Conservation (phyloP, 2,329 filamentous ascomycete species). For the Penicillium italicum region DNA sequence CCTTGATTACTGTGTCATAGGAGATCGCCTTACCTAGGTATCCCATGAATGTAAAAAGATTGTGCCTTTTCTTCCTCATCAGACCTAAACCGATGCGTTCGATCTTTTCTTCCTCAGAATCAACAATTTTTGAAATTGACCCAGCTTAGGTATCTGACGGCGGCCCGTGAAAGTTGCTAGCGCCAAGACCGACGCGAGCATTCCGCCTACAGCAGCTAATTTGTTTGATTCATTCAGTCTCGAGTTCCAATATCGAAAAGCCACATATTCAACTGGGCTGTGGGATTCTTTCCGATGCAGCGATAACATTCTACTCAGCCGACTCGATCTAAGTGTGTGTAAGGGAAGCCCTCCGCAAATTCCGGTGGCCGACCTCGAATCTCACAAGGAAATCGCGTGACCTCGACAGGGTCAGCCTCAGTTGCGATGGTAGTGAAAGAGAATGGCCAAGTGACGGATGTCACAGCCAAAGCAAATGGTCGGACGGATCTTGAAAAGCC, state of each 20-base stretch:
- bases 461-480: slow-evolving; percentile 15
- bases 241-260: not conserved
- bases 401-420: slow-evolving; percentile 13
- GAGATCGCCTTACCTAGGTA: not conserved
- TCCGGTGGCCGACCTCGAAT: slow-evolving; percentile 4
- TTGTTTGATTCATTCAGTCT: slow-evolving; percentile 5
- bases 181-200: slow-evolving; percentile 25
- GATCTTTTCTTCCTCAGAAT: slow-evolving; percentile 5
- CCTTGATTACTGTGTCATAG: slow-evolving; percentile 6
- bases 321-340: slow-evolving; percentile 2
- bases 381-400: slow-evolving; percentile 5
- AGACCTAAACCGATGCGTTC: not conserved
- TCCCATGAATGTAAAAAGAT: not conserved
- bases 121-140: not conserved
- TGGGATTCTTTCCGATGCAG: slow-evolving; percentile 4
- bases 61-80: not conserved
- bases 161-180: slow-evolving; percentile 21
- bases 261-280: not conserved
- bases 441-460: slow-evolving; percentile 27
- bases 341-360: not conserved
- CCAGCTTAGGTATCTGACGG: slow-evolving; percentile 13
- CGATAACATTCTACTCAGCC: not conserved
- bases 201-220: slow-evolving; percentile 18
- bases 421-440: slow-evolving; percentile 27
- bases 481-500: slow-evolving; percentile 8